Base-by-base conservation (phyloP, 352 stramenopile genomes). In the Elongisporangium anandrum region DNA sequence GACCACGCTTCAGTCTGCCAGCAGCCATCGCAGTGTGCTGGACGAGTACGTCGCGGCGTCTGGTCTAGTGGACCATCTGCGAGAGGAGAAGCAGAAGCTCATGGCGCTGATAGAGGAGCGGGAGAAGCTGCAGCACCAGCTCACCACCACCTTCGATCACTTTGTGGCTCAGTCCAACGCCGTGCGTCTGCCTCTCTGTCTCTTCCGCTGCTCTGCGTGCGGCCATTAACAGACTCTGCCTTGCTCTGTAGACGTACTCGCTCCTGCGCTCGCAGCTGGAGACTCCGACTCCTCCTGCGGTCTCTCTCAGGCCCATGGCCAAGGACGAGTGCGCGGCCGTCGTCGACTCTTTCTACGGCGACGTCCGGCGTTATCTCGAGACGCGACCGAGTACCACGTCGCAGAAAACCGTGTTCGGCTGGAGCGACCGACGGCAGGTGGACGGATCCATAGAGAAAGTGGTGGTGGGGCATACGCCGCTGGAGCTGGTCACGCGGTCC, bases 61-160 rank as follows among this genome's bases (percentile, higher is more conserved):
- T 47, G 64, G 68, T 23, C 60, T 73, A 17, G 82, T 82, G 29
- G 75, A 90, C 56, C 63, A 69, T 50, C 70, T 90, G 10, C 61
- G 68, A 10, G 58, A 69, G 53, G 78, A 83, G 55, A 84, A 87
- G 54, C 68, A 82, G 6, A 58, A 71, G 61, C 62, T 88, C 55
- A 67, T 75, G 34, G 64, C 74, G 12, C 61, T 76, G n/a, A 57
- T 71, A 19, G 63, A 73, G 10, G 61, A 68, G 21, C 74, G 83
- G 47, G 58, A 59, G n/a, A 68, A 75, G 38, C 74, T 86, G 54
- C 59, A 75, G 47, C 66, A 75, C 20, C 74, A 69, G 56, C 61
- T 79, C 29, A 54, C 74, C 50, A 63, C 70, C 45, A 58, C 75
- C 19, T 53, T 73, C 21, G 59, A 66, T 9, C 63, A 79, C 19